Evolutionary conservation across 306 rosid genomes (phyloP), one percentile per base, ranked within the genome.

Genomic region (Sicyos baderoa): DNA sequence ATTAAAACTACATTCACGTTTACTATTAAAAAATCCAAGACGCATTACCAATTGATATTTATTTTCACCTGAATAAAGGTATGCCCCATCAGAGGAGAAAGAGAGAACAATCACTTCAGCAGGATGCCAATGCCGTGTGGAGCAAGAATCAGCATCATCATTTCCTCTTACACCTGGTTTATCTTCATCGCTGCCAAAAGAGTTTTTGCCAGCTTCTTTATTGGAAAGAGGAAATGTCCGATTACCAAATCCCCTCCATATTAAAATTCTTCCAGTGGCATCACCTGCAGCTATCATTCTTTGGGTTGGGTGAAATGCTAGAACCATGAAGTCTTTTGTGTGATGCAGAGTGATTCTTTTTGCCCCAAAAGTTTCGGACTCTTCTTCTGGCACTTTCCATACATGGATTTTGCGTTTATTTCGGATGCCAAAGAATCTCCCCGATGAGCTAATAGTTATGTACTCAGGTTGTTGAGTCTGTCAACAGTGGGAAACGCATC

Each of bases 41-140:
- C 42, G 40, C 5, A 35, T 35, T 35, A 4, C 4, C 67, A 60
- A 60, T 3, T 60, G 48, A 32, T 58, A 62, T 19, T 6, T 49
- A 64, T 37, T 44, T 60, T 51, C 23, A 88, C 99, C 99, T 81
- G 96, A 93, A 83, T 83, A 88, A 58, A 93, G 68, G 74, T 88
- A 88, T 52, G 86, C 88, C 74, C 97, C 99, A 63, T 93, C 99
- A 6, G 90, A 81, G 72, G 97, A 82, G 76, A 93, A 93, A 45
- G 87, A 85, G 40, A 93, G 83, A 47, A 78, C 80, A 65, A 65
- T 84, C 35, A 93, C 92, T 74, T 75, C 84, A 42, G 80, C 48
- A 59, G 94, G 79, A 75, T 93, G 99, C 99, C 99, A 93, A 80
- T 93, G 99, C 96, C 96, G 82, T 14, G 90, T 88, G 57, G 87